Base-by-base conservation (phyloP, 371 early-diverging fungal genomes). In the Mucor indicus region DNA sequence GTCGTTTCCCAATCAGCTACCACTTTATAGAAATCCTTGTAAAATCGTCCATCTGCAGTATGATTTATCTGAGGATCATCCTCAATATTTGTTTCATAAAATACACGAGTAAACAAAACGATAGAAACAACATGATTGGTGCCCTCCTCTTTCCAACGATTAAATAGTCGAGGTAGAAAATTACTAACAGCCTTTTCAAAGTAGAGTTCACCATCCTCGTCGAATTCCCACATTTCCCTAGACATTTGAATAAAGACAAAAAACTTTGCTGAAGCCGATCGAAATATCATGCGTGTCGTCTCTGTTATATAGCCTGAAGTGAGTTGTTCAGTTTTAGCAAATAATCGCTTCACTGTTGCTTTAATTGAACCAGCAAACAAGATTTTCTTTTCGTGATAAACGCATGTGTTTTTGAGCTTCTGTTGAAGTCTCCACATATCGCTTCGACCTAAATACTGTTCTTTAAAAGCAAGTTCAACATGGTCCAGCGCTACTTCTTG, bases 111-210 rank as follows among this genome's bases (percentile, higher is more conserved):
- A 63, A 95, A 97, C 24, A 98, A 72, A 8, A 98, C 86, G 32
- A 98, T 86, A 0, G 95, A 91, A 4, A 97, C 95, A n/a, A 95
- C 85, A 61, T 98, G 98, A 64, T 97, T 98, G 37, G 93, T 83
- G 19, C 88, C 84, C 20, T 79, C 57, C 10, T 78, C 80, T 47
- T 86, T 87, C 98, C 98, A 98, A 38, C 82, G 75, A 38, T 71
- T 71, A 67, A 95, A 96, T 25, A 98, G 75, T 30, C 93, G 89
- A 0, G 93, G 92, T 9, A 96, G 62, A 60, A 96, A 93, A 35
- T 89, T 87, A 55, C 90, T 84, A 24, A 95, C 83, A 1, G 87
- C 90, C 63, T 91, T 93, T 67, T 94, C 96, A 64, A 87, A 91
- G 58, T 86, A 92, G 17, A 95, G 73, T 50, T 95, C 92, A 4